Percentiles rank a stretch among this genome's conserved stretches.
These are phyloP conservation scores for Arthrobotrys sphaeroides DNA, from an alignment of 2,329 filamentous ascomycete species.

Conservation along the genomic window DNA sequence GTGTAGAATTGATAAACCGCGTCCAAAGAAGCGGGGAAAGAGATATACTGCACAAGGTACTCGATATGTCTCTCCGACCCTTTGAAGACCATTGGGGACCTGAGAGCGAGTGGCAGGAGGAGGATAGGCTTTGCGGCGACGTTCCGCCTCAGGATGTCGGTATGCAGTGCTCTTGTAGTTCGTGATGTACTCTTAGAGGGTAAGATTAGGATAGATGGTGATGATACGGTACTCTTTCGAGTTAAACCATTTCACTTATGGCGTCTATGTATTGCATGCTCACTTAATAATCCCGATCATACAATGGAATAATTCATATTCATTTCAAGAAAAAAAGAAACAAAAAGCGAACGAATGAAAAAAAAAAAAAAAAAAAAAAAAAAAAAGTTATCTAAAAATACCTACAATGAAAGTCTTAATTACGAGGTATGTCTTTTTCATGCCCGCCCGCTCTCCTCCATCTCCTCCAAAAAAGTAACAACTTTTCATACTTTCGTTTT, in stretches of 20 bases:
- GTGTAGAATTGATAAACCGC: constrained; percentile 78
- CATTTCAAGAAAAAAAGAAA: background rate
- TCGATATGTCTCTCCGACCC: constrained; percentile 83
- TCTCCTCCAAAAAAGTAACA: background rate
- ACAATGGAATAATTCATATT: background rate
- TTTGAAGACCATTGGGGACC: constrained; percentile 81
- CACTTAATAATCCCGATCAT: background rate
- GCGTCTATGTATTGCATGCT: too few relatives aligned
- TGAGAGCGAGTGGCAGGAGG: constrained; percentile 71
- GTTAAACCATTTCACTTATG: too few relatives aligned
- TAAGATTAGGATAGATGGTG: too few relatives aligned
- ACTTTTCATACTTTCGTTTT: background rate
- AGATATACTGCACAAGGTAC: constrained; percentile 77
- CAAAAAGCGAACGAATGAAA: too few relatives aligned
- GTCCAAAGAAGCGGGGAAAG: constrained; percentile 86
- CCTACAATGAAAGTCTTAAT: constrained; percentile 9
- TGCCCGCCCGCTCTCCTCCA: too few relatives aligned
- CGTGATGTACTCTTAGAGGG: constrained; percentile 66
- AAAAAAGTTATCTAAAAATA: constrained; percentile 2
- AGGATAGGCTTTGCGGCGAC: constrained; percentile 83
- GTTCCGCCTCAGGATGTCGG: constrained; percentile 80
- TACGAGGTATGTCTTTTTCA: background rate
- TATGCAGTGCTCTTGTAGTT: constrained; percentile 96
- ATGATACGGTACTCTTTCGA: too few relatives aligned
- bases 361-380: background rate